Base-by-base conservation (phyloP, 805 yeast species). In the Myxozyma lipomycoides region DNA sequence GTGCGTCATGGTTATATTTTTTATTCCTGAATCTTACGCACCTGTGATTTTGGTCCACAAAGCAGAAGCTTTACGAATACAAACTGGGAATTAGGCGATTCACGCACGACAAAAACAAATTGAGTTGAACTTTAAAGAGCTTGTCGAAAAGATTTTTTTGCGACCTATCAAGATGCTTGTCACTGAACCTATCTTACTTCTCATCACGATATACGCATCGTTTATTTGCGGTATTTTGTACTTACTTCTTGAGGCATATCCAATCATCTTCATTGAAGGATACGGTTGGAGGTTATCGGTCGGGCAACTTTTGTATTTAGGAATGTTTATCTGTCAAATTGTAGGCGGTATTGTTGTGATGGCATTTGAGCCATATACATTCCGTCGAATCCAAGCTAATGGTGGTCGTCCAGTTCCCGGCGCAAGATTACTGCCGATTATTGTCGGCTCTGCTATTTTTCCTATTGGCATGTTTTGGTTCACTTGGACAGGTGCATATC, bases 401-500 rank as follows among this genome's bases (percentile, higher is more conserved):
- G 67, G 62, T 43, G 79, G 80, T 18, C 37, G 43, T 53, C 68
- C 69, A 18, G 85, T 85, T 55, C 86, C 86, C 1, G 87, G 82
- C 60, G 79, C 64, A 62, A 67, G 84, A 42, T 61, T 82, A 30
- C 81, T 81, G 18, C 69, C 75, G 49, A 62, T 81, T 37, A 70
- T 79, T 52, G 64, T 70, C 12, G 69, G 77, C 19, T 81, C 83
- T 0, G 55, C 81, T 38, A 60, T 75, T 9, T 72, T 79, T 52
- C 82, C 86, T 0, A 69, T 73, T 9, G 87, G 86, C 0, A 67
- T 82, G 37, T 67, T 83, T 49, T 79, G 85, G 81, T 82, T 78
- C 61, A 88, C 87, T 4, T 83, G 88, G 88, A n/a, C n/a, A n/a
- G n/a, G n/a, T n/a, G 74, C 81, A 32, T 82, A 83, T 1, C 69